These are phyloP conservation scores for Grigorovia transvaalensis DNA, from an alignment of 805 yeast species.

Conservation along the genomic window DNA sequence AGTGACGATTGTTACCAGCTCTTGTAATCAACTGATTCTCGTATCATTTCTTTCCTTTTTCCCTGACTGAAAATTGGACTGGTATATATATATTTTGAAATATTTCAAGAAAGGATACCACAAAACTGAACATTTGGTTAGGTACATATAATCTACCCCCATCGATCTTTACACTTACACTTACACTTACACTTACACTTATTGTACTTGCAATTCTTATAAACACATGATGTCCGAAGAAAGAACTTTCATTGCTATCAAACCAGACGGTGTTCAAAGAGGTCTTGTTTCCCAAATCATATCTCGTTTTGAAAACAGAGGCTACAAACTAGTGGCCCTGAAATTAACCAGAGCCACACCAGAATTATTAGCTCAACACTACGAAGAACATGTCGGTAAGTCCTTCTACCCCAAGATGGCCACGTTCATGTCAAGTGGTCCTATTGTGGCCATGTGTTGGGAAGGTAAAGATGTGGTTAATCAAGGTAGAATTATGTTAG, in stretches of 20 bases:
- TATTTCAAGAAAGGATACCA: neutral
- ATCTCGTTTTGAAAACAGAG: conserved; percentile 92
- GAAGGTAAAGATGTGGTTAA: conserved; percentile 99
- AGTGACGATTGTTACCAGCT: neutral
- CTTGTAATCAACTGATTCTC: neutral
- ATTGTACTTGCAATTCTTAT: neutral
- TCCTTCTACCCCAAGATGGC: conserved; percentile 97
- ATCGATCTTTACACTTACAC: neutral
- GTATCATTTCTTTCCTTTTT: neutral
- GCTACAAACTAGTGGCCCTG: conserved; percentile 93
- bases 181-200: too few relatives aligned
- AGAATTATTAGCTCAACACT: conserved; percentile 81
- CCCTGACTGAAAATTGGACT: neutral
- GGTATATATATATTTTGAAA: too few relatives aligned
- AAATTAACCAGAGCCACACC: conserved; percentile 86
- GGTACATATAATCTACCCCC: too few relatives aligned
- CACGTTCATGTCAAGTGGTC: conserved; percentile 96
- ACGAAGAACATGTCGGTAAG: conserved; percentile 88
- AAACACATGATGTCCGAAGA: conserved; percentile 41
- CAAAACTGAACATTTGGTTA: too few relatives aligned
- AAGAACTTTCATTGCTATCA: conserved; percentile 87
- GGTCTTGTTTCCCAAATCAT: conserved; percentile 86
- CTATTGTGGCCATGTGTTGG: conserved; percentile 98
- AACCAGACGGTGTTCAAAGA: conserved; percentile 99
- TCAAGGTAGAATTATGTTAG: conserved; percentile 94